Evolutionary conservation across 164 flowering plant species (phyloP).

Genomic region (Annona cherimola): DNA sequence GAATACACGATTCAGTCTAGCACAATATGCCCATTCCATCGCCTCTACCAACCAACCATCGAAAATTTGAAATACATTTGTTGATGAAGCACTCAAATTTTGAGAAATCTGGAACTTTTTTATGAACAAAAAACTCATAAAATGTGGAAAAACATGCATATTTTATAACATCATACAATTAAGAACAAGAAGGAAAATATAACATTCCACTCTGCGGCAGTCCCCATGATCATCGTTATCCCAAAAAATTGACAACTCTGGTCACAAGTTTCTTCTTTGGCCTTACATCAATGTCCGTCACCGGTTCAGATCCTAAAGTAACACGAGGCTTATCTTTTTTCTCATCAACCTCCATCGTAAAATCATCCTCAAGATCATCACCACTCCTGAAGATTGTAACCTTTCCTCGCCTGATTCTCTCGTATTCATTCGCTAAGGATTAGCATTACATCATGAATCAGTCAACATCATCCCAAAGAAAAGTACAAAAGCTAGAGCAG

Average conservation of each 20-base stretch:
- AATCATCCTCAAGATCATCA: slow-evolving; percentile 88
- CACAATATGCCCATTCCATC: too few relatives aligned
- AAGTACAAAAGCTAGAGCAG: not conserved
- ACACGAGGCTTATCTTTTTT: slow-evolving; percentile 13
- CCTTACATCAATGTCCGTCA: slow-evolving; percentile 26
- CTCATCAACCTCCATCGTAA: slow-evolving; percentile 27
- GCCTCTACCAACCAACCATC: too few relatives aligned
- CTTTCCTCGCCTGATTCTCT: slow-evolving; percentile 32
- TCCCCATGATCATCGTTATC: slow-evolving; percentile 21
- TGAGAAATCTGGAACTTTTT: too few relatives aligned
- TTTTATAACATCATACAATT: too few relatives aligned
- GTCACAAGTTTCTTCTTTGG: slow-evolving; percentile 58
- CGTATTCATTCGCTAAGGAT: slow-evolving; percentile 25
- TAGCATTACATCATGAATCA: not conserved
- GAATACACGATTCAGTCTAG: too few relatives aligned
- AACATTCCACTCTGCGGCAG: not conserved
- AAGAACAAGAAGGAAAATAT: not conserved
- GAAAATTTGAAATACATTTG: too few relatives aligned
- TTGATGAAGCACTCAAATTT: too few relatives aligned
- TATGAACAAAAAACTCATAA: not conserved
- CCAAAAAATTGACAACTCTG: slow-evolving; percentile 70
- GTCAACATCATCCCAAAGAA: not conserved
- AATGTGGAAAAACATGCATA: not conserved
- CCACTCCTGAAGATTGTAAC: slow-evolving; percentile 62
- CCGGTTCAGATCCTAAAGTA: slow-evolving; percentile 12